Evolutionary conservation across 345 rosid genomes (phyloP).

Genomic region (Aurinia saxatilis): DNA sequence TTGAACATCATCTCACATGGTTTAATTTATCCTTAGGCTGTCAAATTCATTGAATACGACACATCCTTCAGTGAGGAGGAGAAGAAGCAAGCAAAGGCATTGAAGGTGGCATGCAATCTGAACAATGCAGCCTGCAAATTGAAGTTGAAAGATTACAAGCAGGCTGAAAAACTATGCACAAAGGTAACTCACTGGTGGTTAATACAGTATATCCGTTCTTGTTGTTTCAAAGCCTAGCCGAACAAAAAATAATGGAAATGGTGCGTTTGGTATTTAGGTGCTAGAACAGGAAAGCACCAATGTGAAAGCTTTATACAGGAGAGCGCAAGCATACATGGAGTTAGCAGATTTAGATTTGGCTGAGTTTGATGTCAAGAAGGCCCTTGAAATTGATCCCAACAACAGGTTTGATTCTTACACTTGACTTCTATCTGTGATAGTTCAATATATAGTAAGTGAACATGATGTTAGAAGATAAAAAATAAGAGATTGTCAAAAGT

Average conservation of each 20-base stretch:
- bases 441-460: too few species aligned
- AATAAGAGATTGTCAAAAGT: too few species aligned
- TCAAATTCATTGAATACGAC: conserved; percentile 69
- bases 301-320: conserved; percentile 73
- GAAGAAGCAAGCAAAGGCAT: conserved; percentile 66
- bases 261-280: conserved; percentile 34
- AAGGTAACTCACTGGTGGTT: conserved; percentile 35
- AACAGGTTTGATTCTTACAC: conserved; percentile 41
- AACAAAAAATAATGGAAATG: background rate
- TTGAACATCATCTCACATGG: background rate
- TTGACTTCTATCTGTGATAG: background rate
- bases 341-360: conserved; percentile 74
- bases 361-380: conserved; percentile 68
- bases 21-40: conserved; percentile 47
- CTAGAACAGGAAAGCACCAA: conserved; percentile 55
- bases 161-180: conserved; percentile 72
- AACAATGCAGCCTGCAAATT: conserved; percentile 88
- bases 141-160: conserved; percentile 69
- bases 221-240: background rate
- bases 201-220: background rate
- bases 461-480: too few species aligned
- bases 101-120: conserved; percentile 79
- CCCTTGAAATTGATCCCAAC: conserved; percentile 77
- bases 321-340: conserved; percentile 73
- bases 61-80: conserved; percentile 72